Evolutionary conservation across 495 filamentous ascomycete species (phyloP).

Genomic region (Penicillium antarcticum): DNA sequence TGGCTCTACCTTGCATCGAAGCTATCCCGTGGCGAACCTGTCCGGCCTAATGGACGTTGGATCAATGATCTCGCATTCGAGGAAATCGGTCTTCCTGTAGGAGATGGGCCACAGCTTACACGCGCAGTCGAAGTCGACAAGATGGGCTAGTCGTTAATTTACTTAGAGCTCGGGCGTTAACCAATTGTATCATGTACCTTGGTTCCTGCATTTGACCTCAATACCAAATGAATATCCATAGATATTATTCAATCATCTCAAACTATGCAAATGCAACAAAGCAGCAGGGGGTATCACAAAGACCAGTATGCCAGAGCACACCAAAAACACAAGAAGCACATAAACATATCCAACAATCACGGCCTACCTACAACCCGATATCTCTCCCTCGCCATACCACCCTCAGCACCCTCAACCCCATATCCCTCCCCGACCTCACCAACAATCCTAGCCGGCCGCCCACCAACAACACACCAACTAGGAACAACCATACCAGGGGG

Average conservation of each 20-base stretch:
- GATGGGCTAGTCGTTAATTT: constrained; percentile 23
- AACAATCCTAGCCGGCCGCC: constrained; percentile 74
- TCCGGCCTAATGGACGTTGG: constrained; percentile 58
- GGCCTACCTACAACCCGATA: constrained; percentile 41
- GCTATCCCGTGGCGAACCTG: constrained; percentile 47
- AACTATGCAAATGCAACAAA: neutral
- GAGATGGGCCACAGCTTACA: constrained; percentile 42
- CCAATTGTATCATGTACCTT: no score
- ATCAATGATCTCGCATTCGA: constrained; percentile 76
- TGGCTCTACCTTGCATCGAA: constrained; percentile 77
- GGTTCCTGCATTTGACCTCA: neutral
- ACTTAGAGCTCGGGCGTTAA: neutral
- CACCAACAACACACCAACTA: constrained; percentile 80
- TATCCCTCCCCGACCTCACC: constrained; percentile 84
- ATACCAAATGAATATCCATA: neutral
- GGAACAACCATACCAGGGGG: constrained; percentile 88
- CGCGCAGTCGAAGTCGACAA: constrained; percentile 31
- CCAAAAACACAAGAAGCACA: constrained; percentile 8
- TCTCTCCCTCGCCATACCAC: constrained; percentile 45
- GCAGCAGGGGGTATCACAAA: constrained; percentile 24
- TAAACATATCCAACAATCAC: constrained; percentile 15
- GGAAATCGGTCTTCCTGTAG: constrained; percentile 46
- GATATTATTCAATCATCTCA: neutral
- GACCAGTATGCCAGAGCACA: neutral
- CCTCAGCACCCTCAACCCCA: constrained; percentile 51